Conservation (phyloP, 768 basidiomycete species). For the Erythrobasidium yunnanense region DNA sequence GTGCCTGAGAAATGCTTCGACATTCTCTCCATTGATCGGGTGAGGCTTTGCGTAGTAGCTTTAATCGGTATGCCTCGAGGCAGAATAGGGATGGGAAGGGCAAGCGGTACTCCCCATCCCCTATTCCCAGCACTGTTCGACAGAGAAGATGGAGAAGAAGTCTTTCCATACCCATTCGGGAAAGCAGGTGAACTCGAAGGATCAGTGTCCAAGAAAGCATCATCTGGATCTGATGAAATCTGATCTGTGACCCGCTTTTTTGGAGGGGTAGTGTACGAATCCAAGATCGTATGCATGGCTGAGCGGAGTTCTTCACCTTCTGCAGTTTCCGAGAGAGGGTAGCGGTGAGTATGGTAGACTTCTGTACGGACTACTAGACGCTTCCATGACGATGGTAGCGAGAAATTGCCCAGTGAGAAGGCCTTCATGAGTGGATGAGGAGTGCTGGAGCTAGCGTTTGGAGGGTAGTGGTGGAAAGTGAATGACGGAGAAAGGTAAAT, state of each 20-base stretch:
- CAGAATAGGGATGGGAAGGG: slow-evolving; percentile 1
- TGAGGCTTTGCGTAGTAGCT: not conserved
- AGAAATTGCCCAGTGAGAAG: not conserved
- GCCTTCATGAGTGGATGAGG: not conserved
- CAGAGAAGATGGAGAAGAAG: slow-evolving; percentile 24
- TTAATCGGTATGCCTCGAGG: not conserved
- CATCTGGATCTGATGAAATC: slow-evolving; percentile 4
- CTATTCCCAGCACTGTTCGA: not conserved
- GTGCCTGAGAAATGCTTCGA: not conserved
- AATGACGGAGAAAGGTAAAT: slow-evolving; percentile 80
- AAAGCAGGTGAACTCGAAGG: slow-evolving; percentile 27
- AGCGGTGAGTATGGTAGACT: slow-evolving; percentile 7
- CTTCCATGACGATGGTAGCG: not conserved
- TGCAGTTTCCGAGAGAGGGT: not conserved
- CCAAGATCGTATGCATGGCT: slow-evolving; percentile 36
- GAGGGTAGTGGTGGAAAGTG: slow-evolving; percentile 62
- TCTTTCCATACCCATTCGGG: slow-evolving; percentile 30
- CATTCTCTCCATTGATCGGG: not conserved
- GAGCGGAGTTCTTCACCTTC: slow-evolving; percentile 29
- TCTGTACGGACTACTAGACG: slow-evolving; percentile 3
- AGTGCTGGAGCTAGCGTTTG: slow-evolving; percentile 58
- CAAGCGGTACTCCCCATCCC: not conserved
- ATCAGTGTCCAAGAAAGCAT: not conserved
- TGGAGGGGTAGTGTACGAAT: slow-evolving; percentile 1
- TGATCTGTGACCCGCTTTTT: too few relatives aligned